Percentiles rank a stretch among this genome's conserved stretches.
These are phyloP conservation scores for Monosporascus sp. DNA, from an alignment of 2,329 filamentous ascomycete species.

Conservation along the genomic window DNA sequence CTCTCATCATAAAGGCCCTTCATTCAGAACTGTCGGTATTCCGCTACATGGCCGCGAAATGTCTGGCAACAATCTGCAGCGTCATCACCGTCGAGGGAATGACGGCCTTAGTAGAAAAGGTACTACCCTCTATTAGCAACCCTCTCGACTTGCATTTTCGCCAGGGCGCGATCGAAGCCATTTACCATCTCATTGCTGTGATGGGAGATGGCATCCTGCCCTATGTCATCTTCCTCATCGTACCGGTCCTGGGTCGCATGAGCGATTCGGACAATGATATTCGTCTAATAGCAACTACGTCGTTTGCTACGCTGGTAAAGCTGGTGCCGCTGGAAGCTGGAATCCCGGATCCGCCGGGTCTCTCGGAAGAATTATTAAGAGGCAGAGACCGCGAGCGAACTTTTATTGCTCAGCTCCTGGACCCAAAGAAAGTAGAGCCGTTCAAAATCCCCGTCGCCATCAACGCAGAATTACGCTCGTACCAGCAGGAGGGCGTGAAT, in stretches of 20 bases:
- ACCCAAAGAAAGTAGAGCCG: conserved; percentile 92
- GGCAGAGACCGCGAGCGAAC: conserved; percentile 91
- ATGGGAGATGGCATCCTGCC: conserved; percentile 96
- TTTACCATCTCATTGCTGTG: conserved; percentile 95
- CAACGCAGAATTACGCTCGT: conserved; percentile 92
- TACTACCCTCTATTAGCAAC: conserved; percentile 88
- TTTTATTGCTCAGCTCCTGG: conserved; percentile 93
- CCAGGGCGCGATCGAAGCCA: conserved; percentile 89
- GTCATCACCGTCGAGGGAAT: conserved; percentile 93
- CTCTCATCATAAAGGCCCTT: conserved; percentile 79
- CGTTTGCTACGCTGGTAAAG: conserved; percentile 95
- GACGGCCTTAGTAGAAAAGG: conserved; percentile 90
- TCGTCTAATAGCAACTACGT: conserved; percentile 87
- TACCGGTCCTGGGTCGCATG: conserved; percentile 94
- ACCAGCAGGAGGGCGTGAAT: conserved; percentile 98
- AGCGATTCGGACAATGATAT: conserved; percentile 97
- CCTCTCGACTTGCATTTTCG: conserved; percentile 81
- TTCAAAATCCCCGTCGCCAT: conserved; percentile 94
- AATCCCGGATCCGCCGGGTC: conserved; percentile 90
- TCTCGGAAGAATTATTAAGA: conserved; percentile 81
- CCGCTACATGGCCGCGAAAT: conserved; percentile 94
- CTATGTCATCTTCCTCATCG: conserved; percentile 98
- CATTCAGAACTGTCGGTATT: conserved; percentile 87
- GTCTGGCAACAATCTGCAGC: conserved; percentile 94
- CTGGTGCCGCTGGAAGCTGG: conserved; percentile 94